Conservation (phyloP, 352 stramenopile genomes). For the Pythium dissotocum region DNA sequence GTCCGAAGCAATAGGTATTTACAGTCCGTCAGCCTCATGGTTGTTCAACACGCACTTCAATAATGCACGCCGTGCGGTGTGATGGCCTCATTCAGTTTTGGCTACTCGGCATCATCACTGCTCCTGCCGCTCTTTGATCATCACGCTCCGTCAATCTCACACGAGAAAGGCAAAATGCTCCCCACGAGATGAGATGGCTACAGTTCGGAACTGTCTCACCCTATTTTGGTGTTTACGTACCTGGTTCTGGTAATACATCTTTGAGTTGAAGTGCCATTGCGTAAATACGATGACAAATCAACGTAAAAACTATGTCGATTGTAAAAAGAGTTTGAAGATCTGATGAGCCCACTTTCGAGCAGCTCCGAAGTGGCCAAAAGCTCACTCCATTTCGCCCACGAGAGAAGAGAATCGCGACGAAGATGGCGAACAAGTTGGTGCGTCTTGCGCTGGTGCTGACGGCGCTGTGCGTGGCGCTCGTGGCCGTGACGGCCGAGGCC, state of each 20-base stretch:
- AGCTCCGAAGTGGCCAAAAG: not conserved
- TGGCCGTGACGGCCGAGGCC: constrained; percentile 30
- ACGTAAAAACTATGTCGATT: not conserved
- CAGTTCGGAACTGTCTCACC: not conserved
- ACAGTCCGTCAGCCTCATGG: too few species aligned
- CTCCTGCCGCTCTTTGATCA: not conserved
- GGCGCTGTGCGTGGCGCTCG: constrained; percentile 42
- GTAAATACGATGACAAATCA: not conserved
- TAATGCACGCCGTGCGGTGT: too few species aligned
- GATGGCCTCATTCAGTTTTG: too few species aligned
- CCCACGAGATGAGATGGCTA: constrained; percentile 2
- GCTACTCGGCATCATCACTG: not conserved
- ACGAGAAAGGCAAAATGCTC: not conserved
- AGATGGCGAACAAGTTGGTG: constrained; percentile 62
- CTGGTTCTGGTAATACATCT: not conserved
- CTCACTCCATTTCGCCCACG: constrained; percentile 7
- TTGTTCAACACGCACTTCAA: too few species aligned
- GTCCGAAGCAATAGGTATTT: too few species aligned
- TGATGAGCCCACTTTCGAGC: not conserved
- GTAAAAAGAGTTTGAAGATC: constrained; percentile 6
- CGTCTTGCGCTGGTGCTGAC: constrained; percentile 26
- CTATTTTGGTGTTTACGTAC: constrained; percentile 6
- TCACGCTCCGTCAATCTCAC: not conserved
- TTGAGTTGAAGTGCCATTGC: not conserved
- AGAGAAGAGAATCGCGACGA: not conserved